Evolutionary conservation across 1,284 basidiomycete genomes (phyloP), one percentile per base, ranked within the genome.

Genomic region (Thelephora terrestris): DNA sequence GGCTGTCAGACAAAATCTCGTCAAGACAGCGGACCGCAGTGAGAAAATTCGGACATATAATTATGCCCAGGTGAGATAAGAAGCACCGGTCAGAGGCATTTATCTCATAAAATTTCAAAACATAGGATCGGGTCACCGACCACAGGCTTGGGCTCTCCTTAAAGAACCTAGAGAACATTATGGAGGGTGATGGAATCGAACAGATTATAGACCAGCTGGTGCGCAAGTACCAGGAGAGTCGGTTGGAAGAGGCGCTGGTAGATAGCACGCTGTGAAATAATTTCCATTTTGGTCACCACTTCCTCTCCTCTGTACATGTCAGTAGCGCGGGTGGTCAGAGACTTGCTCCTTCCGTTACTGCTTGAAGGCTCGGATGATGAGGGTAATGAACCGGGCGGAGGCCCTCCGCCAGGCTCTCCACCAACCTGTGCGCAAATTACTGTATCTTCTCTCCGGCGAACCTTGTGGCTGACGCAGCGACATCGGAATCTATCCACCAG

Each of bases 1-100:
- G n/a, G 79, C 78, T 0, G 74, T 75, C 4, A 74, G 91, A 9
- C 71, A 79, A 32, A 81, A 69, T 53, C 80, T 96, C 36, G 84
- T 96, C 16, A 78, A 79, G 46, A 81, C 82, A 1, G 82, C 82
- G 2, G 89, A 92, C 59, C 70, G 93, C 18, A 91, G 88, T 56
- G 91, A 96, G 59, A 96, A 96, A 63, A 85, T 96, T 50, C 71
- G 93, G 51, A 97, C 94, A 5, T 97, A 96, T 64, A 95, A 95
- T 58, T 93, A 83, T 61, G 79, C 88, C 1, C 90, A 92, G 73
- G 89, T 79, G 46, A 10, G 68, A 27, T 10, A 45, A 45, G 23
- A 32, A 34, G 3, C n/a, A 21, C 36, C 23, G 17, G 18, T 32
- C 29, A 16, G 29, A 20, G 45, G 16, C 6, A 25, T 25, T 29